phyloP scores from a whole-genome alignment of 768 basidiomycete species.

The Tephrocybe sp. region DNA sequence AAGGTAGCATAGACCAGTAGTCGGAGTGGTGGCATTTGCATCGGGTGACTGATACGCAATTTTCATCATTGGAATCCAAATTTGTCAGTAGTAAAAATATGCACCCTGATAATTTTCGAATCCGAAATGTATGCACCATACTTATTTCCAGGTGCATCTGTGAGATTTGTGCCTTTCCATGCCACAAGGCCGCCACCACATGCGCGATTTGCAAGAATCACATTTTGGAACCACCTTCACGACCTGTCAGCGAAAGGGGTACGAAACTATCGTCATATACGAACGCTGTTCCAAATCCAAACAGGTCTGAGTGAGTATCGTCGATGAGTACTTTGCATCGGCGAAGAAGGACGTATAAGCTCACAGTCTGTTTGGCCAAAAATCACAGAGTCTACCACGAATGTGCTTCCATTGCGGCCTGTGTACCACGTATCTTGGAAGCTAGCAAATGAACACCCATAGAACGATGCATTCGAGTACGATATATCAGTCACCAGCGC shows the following conservation, averaged over 20 bases:
- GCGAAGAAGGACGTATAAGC: constrained; percentile 16
- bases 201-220: constrained; percentile 58
- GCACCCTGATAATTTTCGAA: constrained; percentile 55
- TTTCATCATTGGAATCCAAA: neutral
- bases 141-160: constrained; percentile 47
- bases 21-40: constrained; percentile 48
- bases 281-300: constrained; percentile 62
- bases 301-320: constrained; percentile 49
- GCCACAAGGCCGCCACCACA: constrained; percentile 68
- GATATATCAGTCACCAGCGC: constrained; percentile 64
- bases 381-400: constrained; percentile 60
- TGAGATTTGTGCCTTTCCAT: constrained; percentile 60
- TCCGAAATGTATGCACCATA: constrained; percentile 59
- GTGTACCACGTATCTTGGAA: constrained; percentile 71
- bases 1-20: constrained; percentile 47
- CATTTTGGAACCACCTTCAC: constrained; percentile 58
- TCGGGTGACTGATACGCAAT: constrained; percentile 66
- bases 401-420: constrained; percentile 57
- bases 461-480: constrained; percentile 69
- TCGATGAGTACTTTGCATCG: neutral
- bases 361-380: constrained; percentile 66
- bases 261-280: constrained; percentile 14
- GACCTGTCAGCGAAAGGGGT: neutral
- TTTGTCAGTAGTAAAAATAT: constrained; percentile 15
- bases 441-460: constrained; percentile 59